Evolutionary conservation across 2,329 filamentous ascomycete genomes (phyloP).

Genomic region (Epichloe hybrida): DNA sequence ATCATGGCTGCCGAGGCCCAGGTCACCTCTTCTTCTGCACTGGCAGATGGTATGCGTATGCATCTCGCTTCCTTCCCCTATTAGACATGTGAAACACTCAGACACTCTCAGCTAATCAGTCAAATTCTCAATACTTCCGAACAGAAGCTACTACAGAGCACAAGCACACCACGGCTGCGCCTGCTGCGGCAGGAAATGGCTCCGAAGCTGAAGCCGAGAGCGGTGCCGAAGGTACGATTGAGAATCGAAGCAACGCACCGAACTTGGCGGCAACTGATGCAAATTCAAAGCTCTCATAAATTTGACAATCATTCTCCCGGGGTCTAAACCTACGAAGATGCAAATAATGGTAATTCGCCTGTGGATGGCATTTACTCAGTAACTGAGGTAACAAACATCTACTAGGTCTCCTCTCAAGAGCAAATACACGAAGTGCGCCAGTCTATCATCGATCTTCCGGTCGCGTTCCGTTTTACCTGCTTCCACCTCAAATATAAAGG

Average conservation of each 20-base stretch:
- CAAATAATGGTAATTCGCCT: conserved; percentile 60
- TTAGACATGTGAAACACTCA: not conserved
- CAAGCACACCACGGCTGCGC: conserved; percentile 12
- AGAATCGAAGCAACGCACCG: not conserved
- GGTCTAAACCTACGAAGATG: conserved; percentile 58
- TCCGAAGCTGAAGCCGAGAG: conserved; percentile 17
- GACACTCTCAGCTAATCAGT: not conserved
- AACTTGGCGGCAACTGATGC: not conserved
- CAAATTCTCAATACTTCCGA: not conserved
- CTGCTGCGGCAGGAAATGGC: conserved; percentile 13
- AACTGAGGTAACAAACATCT: not conserved
- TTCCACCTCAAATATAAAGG: conserved; percentile 93
- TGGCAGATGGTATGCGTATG: conserved; percentile 10
- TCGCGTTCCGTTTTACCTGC: conserved; percentile 94
- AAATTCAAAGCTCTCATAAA: conserved; percentile 34
- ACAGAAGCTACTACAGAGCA: conserved; percentile 13
- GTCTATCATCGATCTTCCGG: conserved; percentile 84
- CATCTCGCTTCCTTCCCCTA: not conserved
- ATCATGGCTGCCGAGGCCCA: conserved; percentile 21
- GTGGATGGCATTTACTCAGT: too few relatives aligned
- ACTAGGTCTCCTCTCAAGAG: conserved; percentile 77
- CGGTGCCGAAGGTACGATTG: conserved; percentile 20
- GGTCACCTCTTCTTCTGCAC: conserved; percentile 12
- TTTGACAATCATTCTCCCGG: conserved; percentile 68
- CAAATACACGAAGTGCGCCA: conserved; percentile 96